phyloP scores from a whole-genome alignment of 208 protist genomes.

The Wallacemonas sp. region DNA sequence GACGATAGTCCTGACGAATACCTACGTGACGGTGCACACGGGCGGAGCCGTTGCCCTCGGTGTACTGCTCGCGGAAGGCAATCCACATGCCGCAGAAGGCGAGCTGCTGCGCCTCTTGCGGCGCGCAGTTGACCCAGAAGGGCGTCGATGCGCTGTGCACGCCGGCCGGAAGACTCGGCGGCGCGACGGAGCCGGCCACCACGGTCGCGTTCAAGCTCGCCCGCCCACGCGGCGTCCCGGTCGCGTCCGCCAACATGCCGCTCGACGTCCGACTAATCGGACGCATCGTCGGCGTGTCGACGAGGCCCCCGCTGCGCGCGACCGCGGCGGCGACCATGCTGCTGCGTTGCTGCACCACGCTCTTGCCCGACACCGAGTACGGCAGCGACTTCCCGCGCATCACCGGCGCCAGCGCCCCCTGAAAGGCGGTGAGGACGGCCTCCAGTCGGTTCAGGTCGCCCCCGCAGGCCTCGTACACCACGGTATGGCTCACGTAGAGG shows the following conservation, averaged over 20 bases:
- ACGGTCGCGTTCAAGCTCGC: slow-evolving; percentile 5
- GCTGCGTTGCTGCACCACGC: slow-evolving; percentile 23
- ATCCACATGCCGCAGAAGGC: slow-evolving; percentile 65
- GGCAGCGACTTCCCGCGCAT: slow-evolving; percentile 49
- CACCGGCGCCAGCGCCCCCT: slow-evolving; percentile 60
- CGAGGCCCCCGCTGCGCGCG: not conserved
- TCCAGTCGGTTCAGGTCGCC: slow-evolving; percentile 49
- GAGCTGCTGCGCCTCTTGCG: slow-evolving; percentile 69
- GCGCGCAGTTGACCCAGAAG: slow-evolving; percentile 56
- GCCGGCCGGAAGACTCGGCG: slow-evolving; percentile 20
- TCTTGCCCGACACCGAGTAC: slow-evolving; percentile 3
- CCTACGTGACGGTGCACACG: slow-evolving; percentile 38
- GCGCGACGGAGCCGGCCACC: slow-evolving; percentile 19
- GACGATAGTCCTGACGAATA: slow-evolving; percentile 53
- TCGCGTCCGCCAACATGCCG: not conserved
- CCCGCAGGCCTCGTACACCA: slow-evolving; percentile 50
- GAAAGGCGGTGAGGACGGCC: slow-evolving; percentile 42
- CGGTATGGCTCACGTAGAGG: slow-evolving; percentile 27
- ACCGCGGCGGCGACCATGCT: not conserved
- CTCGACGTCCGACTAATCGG: slow-evolving; percentile 8
- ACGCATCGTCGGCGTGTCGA: slow-evolving; percentile 6
- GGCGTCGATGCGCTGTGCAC: slow-evolving; percentile 20
- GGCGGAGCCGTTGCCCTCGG: slow-evolving; percentile 45
- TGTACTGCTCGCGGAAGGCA: slow-evolving; percentile 40
- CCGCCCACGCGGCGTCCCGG: slow-evolving; percentile 22